phyloP scores from a whole-genome alignment of 257 asterid genomes.

The Nicotiana tomentosiformis region DNA sequence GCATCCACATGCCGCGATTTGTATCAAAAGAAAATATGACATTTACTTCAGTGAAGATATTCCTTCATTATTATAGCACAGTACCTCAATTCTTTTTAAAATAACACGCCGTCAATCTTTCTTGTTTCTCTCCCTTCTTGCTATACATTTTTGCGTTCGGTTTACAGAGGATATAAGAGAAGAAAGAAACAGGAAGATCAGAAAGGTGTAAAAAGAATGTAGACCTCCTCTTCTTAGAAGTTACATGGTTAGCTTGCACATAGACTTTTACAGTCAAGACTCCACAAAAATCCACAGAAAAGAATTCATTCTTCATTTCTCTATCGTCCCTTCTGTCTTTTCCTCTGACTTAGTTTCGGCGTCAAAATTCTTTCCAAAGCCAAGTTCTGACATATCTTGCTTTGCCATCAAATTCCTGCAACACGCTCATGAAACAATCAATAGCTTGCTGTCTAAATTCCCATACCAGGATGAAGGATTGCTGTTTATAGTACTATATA shows the following conservation, averaged over 20 bases:
- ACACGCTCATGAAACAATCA: neutral
- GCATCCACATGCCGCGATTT: too few relatives aligned
- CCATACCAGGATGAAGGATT: neutral
- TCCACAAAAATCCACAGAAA: neutral
- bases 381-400: conserved; percentile 90
- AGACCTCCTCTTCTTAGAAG: neutral
- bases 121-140: too few relatives aligned
- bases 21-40: too few relatives aligned
- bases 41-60: too few relatives aligned
- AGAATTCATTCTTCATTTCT: conserved; percentile 10
- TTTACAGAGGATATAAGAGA: neutral
- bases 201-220: neutral
- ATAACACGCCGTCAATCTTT: too few relatives aligned
- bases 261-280: neutral
- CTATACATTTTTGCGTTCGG: too few relatives aligned
- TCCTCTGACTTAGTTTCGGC: conserved; percentile 26
- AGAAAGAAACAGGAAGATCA: neutral
- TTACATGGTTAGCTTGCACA: neutral
- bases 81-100: too few relatives aligned
- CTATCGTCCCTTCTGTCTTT: conserved; percentile 14
- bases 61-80: too few relatives aligned
- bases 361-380: conserved; percentile 44
- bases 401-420: conserved; percentile 98
- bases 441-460: neutral
- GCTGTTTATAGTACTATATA: neutral